Conservation (phyloP, 2,329 filamentous ascomycete species). For the Alternaria triticina region DNA sequence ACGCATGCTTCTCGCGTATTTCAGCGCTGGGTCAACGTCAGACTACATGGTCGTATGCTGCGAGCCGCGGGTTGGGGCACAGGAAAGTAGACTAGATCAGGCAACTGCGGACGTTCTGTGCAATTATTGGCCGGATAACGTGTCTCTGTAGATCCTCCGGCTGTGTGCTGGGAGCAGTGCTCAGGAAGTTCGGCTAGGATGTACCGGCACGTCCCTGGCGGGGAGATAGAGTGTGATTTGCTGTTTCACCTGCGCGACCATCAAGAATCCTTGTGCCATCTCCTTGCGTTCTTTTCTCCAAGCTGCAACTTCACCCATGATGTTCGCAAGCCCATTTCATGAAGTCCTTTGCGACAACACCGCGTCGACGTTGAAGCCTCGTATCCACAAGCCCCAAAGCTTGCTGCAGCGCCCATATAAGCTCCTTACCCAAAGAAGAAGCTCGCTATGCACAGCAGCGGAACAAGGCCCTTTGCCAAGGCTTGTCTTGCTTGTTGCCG, state of each 20-base stretch:
- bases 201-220: conserved; percentile 5
- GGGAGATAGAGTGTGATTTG: not conserved
- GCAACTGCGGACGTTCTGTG: conserved; percentile 12
- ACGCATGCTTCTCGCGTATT: not conserved
- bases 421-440: conserved; percentile 21
- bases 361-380: not conserved
- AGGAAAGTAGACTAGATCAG: conserved; percentile 16
- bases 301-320: too few species aligned
- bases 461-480: conserved; percentile 17
- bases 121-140: conserved; percentile 20
- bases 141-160: conserved; percentile 12
- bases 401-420: not conserved
- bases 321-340: not conserved
- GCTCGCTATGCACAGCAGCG: conserved; percentile 16
- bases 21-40: not conserved
- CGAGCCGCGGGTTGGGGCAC: conserved; percentile 4
- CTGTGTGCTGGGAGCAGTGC: conserved; percentile 12
- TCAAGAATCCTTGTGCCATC: not conserved
- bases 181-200: not conserved
- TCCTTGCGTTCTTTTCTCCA: not conserved
- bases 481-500: conserved; percentile 15
- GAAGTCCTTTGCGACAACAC: not conserved
- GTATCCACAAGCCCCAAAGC: not conserved
- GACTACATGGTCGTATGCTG: not conserved
- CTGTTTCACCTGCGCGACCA: not conserved